Evolutionary conservation across 352 stramenopile genomes (phyloP).

Genomic region (Plasmopara halstedii): DNA sequence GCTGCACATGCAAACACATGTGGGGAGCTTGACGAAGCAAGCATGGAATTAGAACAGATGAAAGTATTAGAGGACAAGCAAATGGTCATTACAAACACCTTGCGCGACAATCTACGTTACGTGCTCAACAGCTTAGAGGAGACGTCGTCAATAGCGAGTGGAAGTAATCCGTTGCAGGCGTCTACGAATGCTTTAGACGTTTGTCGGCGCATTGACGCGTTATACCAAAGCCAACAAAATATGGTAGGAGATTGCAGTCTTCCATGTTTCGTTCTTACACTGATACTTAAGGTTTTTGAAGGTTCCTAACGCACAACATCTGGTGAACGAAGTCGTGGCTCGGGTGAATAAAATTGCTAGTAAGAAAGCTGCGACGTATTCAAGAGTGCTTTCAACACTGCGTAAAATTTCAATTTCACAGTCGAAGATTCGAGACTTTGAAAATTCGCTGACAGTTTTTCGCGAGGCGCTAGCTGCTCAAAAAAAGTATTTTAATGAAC

Average conservation of each 20-base stretch:
- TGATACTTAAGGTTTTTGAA: constrained; percentile 14
- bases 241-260: constrained; percentile 25
- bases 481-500: constrained; percentile 81
- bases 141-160: constrained; percentile 41
- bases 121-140: constrained; percentile 65
- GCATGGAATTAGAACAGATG: constrained; percentile 41
- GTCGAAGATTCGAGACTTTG: constrained; percentile 86
- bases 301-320: constrained; percentile 60
- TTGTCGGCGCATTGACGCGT: constrained; percentile 72
- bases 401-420: constrained; percentile 71
- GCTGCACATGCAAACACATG: constrained; percentile 32
- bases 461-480: constrained; percentile 63
- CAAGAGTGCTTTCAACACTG: constrained; percentile 48
- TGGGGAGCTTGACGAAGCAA: constrained; percentile 36
- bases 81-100: constrained; percentile 47
- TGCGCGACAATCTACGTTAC: constrained; percentile 56
- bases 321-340: constrained; percentile 49
- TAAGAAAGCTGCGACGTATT: constrained; percentile 46
- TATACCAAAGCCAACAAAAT: constrained; percentile 71
- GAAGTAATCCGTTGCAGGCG: constrained; percentile 67
- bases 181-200: constrained; percentile 72
- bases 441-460: constrained; percentile 77
- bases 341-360: constrained; percentile 48
- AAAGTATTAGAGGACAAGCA: constrained; percentile 39
- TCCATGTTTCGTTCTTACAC: too few relatives aligned